These are phyloP conservation scores for Paspalum vaginatum DNA, from an alignment of 176 grass and related monocot species.

Conservation along the genomic window DNA sequence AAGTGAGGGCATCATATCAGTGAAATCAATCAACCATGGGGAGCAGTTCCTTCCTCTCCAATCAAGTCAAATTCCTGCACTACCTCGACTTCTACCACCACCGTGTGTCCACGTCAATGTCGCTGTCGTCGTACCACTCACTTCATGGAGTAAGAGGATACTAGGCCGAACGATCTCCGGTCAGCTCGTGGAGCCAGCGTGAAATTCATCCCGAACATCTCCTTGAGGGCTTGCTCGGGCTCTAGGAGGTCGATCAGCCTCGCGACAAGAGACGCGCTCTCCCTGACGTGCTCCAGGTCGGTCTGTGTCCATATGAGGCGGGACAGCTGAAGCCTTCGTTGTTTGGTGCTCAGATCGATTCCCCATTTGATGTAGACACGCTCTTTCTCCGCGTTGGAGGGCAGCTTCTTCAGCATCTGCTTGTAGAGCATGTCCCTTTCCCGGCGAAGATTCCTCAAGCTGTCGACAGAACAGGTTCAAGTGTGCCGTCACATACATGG, in stretches of 20 bases:
- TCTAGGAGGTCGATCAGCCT: slow-evolving; percentile 67
- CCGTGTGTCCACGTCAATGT: neutral
- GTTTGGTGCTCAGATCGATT: slow-evolving; percentile 73
- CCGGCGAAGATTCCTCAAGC: slow-evolving; percentile 63
- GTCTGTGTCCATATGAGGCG: slow-evolving; percentile 64
- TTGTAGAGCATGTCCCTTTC: slow-evolving; percentile 82
- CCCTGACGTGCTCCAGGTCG: slow-evolving; percentile 65
- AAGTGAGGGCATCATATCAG: slow-evolving; percentile 40
- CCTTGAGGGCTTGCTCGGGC: slow-evolving; percentile 63
- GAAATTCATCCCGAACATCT: slow-evolving; percentile 92
- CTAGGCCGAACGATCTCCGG: slow-evolving; percentile 56
- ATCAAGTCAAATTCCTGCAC: slow-evolving; percentile 45
- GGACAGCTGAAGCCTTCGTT: slow-evolving; percentile 64
- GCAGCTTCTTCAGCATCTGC: slow-evolving; percentile 85
- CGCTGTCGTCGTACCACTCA: slow-evolving; percentile 3
- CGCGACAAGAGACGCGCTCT: slow-evolving; percentile 69
- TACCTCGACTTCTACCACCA: slow-evolving; percentile 29
- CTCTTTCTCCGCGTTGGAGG: slow-evolving; percentile 64
- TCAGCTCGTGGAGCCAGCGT: slow-evolving; percentile 45
- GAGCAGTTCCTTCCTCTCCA: slow-evolving; percentile 30
- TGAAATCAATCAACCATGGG: slow-evolving; percentile 32
- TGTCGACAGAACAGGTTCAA: slow-evolving; percentile 36
- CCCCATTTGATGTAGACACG: slow-evolving; percentile 70
- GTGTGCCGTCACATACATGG: neutral
- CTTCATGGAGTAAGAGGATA: slow-evolving; percentile 37